Conservation (phyloP, 352 stramenopile species). For the Phytopythium mirpurense region DNA sequence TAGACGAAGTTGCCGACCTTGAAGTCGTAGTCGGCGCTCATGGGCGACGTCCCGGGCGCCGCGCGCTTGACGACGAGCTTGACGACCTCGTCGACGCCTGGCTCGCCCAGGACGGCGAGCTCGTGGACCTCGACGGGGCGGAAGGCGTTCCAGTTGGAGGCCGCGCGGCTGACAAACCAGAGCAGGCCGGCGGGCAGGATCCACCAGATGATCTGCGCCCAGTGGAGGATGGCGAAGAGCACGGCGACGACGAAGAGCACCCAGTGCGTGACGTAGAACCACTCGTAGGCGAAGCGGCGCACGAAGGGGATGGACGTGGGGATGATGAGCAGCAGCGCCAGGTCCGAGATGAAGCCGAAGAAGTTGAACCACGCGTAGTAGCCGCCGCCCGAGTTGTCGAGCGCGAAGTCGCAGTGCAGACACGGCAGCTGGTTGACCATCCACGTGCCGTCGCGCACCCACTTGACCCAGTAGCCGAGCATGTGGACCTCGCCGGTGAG, state of each 20-base stretch:
- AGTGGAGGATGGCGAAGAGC: conserved; percentile 47
- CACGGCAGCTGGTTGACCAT: conserved; percentile 36
- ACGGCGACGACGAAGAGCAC: conserved; percentile 46
- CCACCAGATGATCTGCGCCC: conserved; percentile 40
- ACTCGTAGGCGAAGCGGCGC: conserved; percentile 37
- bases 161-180: conserved; percentile 38
- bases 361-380: conserved; percentile 57
- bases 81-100: conserved; percentile 25
- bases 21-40: conserved; percentile 22
- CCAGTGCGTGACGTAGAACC: conserved; percentile 52
- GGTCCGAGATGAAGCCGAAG: conserved; percentile 48
- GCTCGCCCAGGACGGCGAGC: conserved; percentile 21
- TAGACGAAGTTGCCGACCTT: conserved; percentile 54
- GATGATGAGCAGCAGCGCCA: conserved; percentile 32
- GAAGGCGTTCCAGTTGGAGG: conserved; percentile 36
- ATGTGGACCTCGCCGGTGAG: conserved; percentile 30
- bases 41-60: conserved; percentile 20
- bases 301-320: conserved; percentile 46
- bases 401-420: conserved; percentile 42
- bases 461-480: conserved; percentile 41
- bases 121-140: conserved; percentile 29
- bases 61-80: conserved; percentile 36
- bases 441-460: conserved; percentile 24
- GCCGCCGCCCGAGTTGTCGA: conserved; percentile 27
- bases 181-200: conserved; percentile 44